Base-by-base conservation (phyloP, 768 basidiomycete species). In the Lenzites betulinus region DNA sequence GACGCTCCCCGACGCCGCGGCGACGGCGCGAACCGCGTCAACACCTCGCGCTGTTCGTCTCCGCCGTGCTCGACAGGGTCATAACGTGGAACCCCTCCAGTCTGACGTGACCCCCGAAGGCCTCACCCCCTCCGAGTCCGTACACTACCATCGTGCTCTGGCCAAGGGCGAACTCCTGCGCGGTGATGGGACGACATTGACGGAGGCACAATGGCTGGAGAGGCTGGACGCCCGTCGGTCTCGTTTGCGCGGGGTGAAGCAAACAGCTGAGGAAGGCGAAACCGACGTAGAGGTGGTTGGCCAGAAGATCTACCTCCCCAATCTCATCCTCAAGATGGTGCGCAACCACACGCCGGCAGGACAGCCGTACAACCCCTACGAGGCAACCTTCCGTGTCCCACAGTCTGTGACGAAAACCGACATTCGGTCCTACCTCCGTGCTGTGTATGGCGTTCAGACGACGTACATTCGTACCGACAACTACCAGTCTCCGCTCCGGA, bases 381-480 rank as follows among this genome's bases (percentile, higher is more conserved):
- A 94, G 73, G 95, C 94, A 9, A 98, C 95, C 2, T 96, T 98
- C 78, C 91, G 93, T 56, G 81, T 96, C 41, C 90, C 93, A n/a
- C 84, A 85, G 63, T 89, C 86, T 43, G 80, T 95, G 74, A 97
- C 94, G 43, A 98, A 98, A 76, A 92, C 89, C 58, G 95, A 98
- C 76, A 77, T 98, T 38, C 88, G 93, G 41, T 89, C 90, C 0
- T 94, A 96, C 71, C 83, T 98, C 48, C 76, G 76, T 52, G 82
- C 93, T 35, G 83, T 89, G n/a, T 98, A 98, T 67, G 91, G 92
- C 62, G 86, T 98, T 47, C 78, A 87, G 69, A 89, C 90, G 60
- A 96, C 94, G 7, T 97, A 95, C 73, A 93, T 98, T 63, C 92
- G 95, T 52, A 98, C 95, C n/a, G 91, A 92, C 79, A 92, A 91